Percentiles rank a stretch among this genome's conserved stretches.
Evolutionary conservation across 2,329 filamentous ascomycete species (phyloP).

Genomic region (Rosellinia necatrix): DNA sequence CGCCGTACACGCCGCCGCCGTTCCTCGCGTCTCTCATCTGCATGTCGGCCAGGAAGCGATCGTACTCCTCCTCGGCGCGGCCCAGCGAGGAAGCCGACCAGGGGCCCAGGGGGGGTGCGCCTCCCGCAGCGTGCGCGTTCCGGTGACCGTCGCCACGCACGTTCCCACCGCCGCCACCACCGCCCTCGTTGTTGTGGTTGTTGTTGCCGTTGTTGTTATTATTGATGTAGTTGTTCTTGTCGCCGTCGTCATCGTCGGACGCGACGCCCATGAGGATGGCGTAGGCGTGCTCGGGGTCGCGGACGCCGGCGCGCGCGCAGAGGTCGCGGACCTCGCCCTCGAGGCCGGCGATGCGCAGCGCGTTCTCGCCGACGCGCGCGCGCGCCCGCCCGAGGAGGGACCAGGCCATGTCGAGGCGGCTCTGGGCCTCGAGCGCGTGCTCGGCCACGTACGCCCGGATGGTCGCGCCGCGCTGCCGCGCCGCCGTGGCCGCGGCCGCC

Average conservation of each 20-base stretch:
- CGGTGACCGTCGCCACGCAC: not conserved
- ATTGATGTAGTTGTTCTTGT: not conserved
- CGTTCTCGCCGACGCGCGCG: constrained; percentile 2
- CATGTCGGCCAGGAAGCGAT: constrained; percentile 13
- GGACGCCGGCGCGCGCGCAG: constrained; percentile 14
- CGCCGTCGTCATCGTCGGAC: not conserved
- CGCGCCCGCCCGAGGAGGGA: not conserved
- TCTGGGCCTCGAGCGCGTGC: constrained; percentile 20
- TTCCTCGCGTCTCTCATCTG: not conserved
- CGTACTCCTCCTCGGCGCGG: constrained; percentile 16
- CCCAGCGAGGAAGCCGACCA: constrained; percentile 20
- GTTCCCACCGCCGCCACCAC: not conserved
- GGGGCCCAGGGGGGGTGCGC: constrained; percentile 4
- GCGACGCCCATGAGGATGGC: constrained; percentile 16
- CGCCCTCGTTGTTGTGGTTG: not conserved
- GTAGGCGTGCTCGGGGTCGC: constrained; percentile 15
- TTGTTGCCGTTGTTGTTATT: not conserved
- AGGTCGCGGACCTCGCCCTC: constrained; percentile 10
- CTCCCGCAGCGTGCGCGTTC: too few relatives aligned
- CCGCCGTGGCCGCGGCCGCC: not conserved
- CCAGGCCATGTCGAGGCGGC: constrained; percentile 19
- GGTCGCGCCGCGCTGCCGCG: not conserved
- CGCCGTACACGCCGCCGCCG: not conserved
- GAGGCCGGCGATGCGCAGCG: constrained; percentile 1
- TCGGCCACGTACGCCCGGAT: constrained; percentile 20